Conservation (phyloP, 495 filamentous ascomycete species). For the Lasiosphaeris hirsuta region DNA sequence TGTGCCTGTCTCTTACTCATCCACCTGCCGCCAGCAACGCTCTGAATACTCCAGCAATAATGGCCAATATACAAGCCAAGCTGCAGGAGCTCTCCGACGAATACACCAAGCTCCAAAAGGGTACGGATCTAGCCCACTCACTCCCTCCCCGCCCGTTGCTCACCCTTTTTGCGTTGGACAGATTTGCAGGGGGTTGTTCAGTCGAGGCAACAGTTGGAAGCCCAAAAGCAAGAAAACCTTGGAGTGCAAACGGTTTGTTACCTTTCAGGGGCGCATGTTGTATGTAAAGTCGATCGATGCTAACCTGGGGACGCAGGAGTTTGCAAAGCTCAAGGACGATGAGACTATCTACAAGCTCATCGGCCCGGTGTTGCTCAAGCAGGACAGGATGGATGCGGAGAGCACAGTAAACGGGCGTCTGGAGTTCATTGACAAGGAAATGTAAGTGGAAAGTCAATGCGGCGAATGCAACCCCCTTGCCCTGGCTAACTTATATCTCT, state of each 20-base stretch:
- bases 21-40: not conserved
- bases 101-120: constrained; percentile 80
- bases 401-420: constrained; percentile 86
- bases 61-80: constrained; percentile 51
- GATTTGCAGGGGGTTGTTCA: constrained; percentile 73
- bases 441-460: constrained; percentile 49
- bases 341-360: constrained; percentile 93
- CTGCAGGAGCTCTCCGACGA: constrained; percentile 83
- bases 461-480: not conserved
- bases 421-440: constrained; percentile 91
- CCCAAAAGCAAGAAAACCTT: constrained; percentile 88
- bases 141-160: not conserved
- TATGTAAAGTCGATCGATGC: not conserved
- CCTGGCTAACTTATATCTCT: not conserved
- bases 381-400: constrained; percentile 81
- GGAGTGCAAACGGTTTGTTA: constrained; percentile 71
- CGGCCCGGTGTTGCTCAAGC: constrained; percentile 89
- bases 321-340: constrained; percentile 68
- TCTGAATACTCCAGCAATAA: constrained; percentile 11
- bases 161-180: constrained; percentile 31
- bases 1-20: not conserved
- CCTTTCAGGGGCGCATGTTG: not conserved
- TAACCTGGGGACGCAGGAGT: constrained; percentile 57
- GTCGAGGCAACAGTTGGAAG: constrained; percentile 89
- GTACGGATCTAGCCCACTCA: constrained; percentile 36